These are phyloP conservation scores for Cryptococcus hybrid DNA, from an alignment of 1,284 basidiomycete species.

Conservation along the genomic window DNA sequence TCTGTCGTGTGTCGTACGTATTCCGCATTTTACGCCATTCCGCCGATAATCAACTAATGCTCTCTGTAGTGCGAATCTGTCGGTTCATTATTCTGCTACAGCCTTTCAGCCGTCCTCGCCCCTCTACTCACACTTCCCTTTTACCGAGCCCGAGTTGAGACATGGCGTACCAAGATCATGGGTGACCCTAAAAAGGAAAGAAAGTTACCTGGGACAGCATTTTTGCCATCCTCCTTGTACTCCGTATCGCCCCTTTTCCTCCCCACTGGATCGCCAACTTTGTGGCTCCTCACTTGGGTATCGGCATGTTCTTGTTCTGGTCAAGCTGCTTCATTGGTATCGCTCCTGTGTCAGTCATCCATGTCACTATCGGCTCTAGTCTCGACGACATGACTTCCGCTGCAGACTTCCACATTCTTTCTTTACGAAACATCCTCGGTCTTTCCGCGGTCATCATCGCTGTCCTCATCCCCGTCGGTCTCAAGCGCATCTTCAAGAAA, in stretches of 20 bases:
- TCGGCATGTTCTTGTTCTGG: slow-evolving; percentile 84
- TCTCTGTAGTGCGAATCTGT: slow-evolving; percentile 68
- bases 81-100: slow-evolving; percentile 89
- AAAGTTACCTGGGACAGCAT: slow-evolving; percentile 44
- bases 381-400: slow-evolving; percentile 93
- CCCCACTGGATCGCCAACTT: slow-evolving; percentile 98
- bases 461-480: slow-evolving; percentile 84
- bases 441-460: slow-evolving; percentile 81
- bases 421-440: slow-evolving; percentile 79
- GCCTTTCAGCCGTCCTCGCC: slow-evolving; percentile 83
- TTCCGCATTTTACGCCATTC: background rate
- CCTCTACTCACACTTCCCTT: slow-evolving; percentile 82
- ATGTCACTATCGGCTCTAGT: slow-evolving; percentile 90
- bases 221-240: slow-evolving; percentile 77
- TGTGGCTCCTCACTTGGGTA: slow-evolving; percentile 89
- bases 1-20: slow-evolving; percentile 70
- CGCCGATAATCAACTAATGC: background rate
- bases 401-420: slow-evolving; percentile 88
- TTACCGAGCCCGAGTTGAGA: slow-evolving; percentile 56
- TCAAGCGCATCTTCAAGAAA: slow-evolving; percentile 56
- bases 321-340: slow-evolving; percentile 81
- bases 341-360: slow-evolving; percentile 87
- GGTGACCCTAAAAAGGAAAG: slow-evolving; percentile 46
- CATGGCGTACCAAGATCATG: slow-evolving; percentile 50
- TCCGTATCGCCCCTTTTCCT: slow-evolving; percentile 80